Conservation (phyloP, 2,329 filamentous ascomycete genomes). For the Elsinoe fawcettii region DNA sequence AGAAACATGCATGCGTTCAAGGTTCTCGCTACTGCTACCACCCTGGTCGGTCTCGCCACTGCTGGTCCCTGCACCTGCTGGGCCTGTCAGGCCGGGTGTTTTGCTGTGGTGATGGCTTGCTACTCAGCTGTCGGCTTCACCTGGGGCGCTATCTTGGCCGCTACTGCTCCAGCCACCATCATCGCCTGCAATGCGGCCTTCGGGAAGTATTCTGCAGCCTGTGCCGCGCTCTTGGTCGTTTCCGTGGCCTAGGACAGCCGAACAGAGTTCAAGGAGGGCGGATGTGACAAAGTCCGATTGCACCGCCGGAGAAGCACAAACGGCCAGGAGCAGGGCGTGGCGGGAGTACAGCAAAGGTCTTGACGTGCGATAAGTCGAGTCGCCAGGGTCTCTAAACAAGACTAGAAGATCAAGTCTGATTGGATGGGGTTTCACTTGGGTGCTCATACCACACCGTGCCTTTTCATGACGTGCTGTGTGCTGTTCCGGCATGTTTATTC, state of each 20-base stretch:
- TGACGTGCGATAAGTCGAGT: no score
- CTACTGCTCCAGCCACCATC: constrained; percentile 35
- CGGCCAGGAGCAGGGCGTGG: not conserved
- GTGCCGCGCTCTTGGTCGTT: constrained; percentile 25
- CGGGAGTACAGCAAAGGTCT: no score
- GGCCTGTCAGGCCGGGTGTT: constrained; percentile 42
- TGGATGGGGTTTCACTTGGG: no score
- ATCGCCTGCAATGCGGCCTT: constrained; percentile 40
- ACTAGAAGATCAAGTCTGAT: no score
- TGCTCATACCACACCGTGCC: no score
- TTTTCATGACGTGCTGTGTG: no score
- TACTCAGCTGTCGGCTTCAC: constrained; percentile 39
- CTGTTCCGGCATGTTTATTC: no score
- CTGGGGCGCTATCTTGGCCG: constrained; percentile 35
- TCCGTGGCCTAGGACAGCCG: not conserved
- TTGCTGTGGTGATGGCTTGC: constrained; percentile 39
- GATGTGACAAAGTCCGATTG: not conserved
- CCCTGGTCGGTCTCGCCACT: not conserved
- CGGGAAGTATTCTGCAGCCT: constrained; percentile 41
- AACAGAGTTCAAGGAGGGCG: not conserved
- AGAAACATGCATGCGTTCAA: not conserved
- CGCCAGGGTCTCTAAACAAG: no score
- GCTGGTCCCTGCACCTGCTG: constrained; percentile 37
- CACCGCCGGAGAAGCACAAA: not conserved
- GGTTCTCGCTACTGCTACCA: not conserved